Base-by-base conservation (phyloP, 352 stramenopile genomes). In the Pythium folliculosum region DNA sequence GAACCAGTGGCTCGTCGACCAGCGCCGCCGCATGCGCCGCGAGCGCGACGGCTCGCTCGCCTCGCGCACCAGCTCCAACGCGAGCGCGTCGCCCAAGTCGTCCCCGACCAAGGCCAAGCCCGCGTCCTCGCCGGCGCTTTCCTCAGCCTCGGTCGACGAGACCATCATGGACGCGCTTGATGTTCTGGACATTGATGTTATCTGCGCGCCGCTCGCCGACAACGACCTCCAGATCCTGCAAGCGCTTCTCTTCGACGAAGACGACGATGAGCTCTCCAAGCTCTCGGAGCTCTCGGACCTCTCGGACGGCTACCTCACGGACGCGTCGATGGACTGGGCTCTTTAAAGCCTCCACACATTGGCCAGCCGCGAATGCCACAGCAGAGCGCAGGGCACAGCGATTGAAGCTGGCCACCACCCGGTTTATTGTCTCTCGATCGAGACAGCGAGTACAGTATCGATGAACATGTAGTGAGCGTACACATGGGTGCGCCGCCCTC, bases 1-100 rank as follows among this genome's bases (percentile, higher is more conserved):
- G 63, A 70, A 70, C 63, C 63, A 70, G 40, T 70, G 63, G 63
- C 63, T 70, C 54, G 63, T 70, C 12, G 63, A 70, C 55, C 63
- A 70, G 47, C 63, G 63, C 25, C 63, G 63, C 55, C 63, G 63
- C 44, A 44, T 70, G 54, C 63, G 63, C 30, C 63, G 63, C 30
- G 63, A 70, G 52, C 63, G 32, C 17, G 63, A 70, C 19, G 63
- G 54, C 45, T 32, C 63, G 25, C 9, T 51, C 3, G 32, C 56
- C 17, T 13, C 22, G 35, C 51, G 23, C 43, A 61, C 12, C 22
- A 48, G 37, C 21, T 54, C 27, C 47, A 50, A 48, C 48, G 27
- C 7, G 19, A 47, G 43, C 48, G 38, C 38, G 10, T 51, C 27
- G 59, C 59, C 47, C 3, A 38, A n/a, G 19, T 32, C 21, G 16